phyloP scores from a whole-genome alignment of 2,329 filamentous ascomycete species.

The Neonectria punicea region DNA sequence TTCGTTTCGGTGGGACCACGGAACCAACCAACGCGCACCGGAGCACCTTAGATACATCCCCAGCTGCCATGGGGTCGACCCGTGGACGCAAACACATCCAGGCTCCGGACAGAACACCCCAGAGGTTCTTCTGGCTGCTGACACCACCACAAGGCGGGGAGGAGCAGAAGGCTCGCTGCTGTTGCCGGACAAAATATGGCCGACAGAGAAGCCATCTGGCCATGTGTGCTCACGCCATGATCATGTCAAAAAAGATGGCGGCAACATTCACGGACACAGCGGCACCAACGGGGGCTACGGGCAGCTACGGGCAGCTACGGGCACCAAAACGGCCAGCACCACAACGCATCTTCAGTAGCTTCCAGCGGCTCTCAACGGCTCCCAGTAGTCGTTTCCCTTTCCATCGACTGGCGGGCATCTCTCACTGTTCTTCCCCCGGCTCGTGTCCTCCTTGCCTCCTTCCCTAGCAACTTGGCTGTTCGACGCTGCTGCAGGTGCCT shows the following conservation, averaged over 20 bases:
- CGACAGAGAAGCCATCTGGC: constrained; percentile 27
- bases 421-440: constrained; percentile 4
- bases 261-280: constrained; percentile 31
- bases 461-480: constrained; percentile 6
- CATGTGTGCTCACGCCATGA: constrained; percentile 38
- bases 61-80: constrained; percentile 1
- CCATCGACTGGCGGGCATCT: neutral
- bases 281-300: constrained; percentile 8
- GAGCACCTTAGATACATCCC: neutral
- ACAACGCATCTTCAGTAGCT: constrained; percentile 4
- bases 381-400: constrained; percentile 3
- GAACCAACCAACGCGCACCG: constrained; percentile 7
- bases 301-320: neutral
- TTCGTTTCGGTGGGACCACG: constrained; percentile 19
- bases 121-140: constrained; percentile 17
- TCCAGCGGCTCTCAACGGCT: constrained; percentile 9
- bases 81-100: constrained; percentile 1
- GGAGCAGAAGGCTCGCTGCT: neutral
- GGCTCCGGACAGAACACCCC: neutral
- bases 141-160: constrained; percentile 18
- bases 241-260: constrained; percentile 30
- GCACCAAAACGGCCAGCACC: neutral
- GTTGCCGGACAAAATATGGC: constrained; percentile 19
- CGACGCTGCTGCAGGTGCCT: constrained; percentile 20
- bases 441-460: constrained; percentile 10